Evolutionary conservation across 805 yeast species (phyloP).

Genomic region (Hanseniaspora valbyensis): DNA sequence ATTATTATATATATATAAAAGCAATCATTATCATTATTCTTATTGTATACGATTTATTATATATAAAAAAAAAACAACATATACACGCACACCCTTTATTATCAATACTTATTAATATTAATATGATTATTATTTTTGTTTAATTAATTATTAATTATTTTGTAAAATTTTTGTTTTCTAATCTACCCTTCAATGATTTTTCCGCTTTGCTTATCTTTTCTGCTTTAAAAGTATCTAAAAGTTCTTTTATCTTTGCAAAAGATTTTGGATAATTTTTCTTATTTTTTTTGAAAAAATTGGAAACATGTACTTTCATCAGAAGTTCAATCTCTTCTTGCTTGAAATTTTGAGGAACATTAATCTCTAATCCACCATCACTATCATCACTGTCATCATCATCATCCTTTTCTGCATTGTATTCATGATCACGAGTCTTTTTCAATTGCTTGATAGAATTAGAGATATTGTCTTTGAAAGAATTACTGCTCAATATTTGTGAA

Average conservation of each 20-base stretch:
- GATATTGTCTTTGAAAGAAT: conserved; percentile 1
- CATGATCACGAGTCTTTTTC: background rate
- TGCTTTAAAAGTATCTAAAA: conserved; percentile 5
- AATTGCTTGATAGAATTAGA: background rate
- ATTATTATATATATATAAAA: no score
- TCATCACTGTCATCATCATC: conserved; percentile 5
- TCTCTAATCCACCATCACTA: conserved; percentile 11
- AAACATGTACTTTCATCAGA: conserved; percentile 7
- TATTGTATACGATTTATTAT: no score
- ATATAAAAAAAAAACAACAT: no score
- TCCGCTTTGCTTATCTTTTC: background rate
- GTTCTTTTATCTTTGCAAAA: conserved; percentile 1
- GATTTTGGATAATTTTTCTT: background rate
- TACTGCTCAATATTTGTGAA: conserved; percentile 5
- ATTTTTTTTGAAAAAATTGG: conserved; percentile 5
- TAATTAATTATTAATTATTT: background rate
- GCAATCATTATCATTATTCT: no score
- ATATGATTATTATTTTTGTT: no score
- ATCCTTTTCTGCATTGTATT: background rate
- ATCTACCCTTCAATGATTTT: background rate
- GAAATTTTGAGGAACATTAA: conserved; percentile 12
- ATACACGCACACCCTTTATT: no score
- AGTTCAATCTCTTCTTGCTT: conserved; percentile 5
- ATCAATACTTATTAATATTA: no score
- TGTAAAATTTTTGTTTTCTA: background rate